A percentile compares a stretch with the other conserved stretches of the same genome.
phyloP scores from a whole-genome alignment of 2,329 filamentous ascomycete species.

The Talaromyces sp. region DNA sequence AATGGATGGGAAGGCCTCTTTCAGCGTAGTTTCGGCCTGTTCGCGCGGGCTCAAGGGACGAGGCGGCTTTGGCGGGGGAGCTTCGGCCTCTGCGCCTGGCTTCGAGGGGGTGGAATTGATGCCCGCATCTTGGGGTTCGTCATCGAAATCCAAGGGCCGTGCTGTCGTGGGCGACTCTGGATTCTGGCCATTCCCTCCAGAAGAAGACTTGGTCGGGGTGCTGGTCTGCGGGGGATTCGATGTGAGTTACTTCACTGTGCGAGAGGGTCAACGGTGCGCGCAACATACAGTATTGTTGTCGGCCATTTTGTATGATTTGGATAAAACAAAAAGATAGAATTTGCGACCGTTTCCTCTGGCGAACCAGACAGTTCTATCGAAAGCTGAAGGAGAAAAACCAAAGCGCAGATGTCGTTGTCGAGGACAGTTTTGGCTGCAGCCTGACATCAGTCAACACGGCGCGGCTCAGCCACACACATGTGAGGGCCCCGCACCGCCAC shows the following conservation, averaged over 20 bases:
- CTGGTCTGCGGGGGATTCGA: constrained; percentile 16
- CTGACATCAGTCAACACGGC: not conserved
- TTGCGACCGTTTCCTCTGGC: not conserved
- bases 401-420: not conserved
- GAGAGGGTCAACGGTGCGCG: not conserved
- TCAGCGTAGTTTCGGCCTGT: constrained; percentile 80
- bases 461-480: not conserved
- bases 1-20: constrained; percentile 87
- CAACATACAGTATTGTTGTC: not conserved
- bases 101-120: constrained; percentile 20
- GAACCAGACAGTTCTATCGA: not conserved
- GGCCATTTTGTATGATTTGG: not conserved
- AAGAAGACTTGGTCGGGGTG: constrained; percentile 31
- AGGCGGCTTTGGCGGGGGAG: constrained; percentile 73
- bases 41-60: constrained; percentile 75
- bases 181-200: constrained; percentile 28
- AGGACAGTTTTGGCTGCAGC: not conserved
- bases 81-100: constrained; percentile 20
- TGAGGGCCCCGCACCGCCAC: not conserved
- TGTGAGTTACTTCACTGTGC: not conserved
- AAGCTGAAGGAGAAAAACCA: not conserved
- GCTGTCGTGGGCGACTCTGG: constrained; percentile 53
- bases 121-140: constrained; percentile 47
- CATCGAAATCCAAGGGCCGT: constrained; percentile 53
- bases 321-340: not conserved